Evolutionary conservation across 1,284 basidiomycete genomes (phyloP).

Genomic region (Ustilago tritici): DNA sequence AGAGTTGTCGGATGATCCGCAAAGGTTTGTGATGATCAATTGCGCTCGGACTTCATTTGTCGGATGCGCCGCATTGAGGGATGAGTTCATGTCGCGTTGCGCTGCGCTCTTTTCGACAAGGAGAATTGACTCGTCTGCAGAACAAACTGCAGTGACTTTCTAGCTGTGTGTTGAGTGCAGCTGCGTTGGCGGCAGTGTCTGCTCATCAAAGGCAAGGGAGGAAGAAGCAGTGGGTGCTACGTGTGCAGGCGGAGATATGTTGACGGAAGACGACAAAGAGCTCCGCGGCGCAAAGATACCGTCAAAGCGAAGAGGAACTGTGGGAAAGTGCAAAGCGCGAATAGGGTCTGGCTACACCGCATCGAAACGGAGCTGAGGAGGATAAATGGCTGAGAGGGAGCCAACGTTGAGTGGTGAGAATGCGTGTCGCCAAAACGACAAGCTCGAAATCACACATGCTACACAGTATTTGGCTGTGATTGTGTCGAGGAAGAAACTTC

Average conservation of each 20-base stretch:
- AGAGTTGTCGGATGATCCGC: conserved; percentile 18
- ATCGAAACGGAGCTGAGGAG: background rate
- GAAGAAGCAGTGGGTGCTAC: background rate
- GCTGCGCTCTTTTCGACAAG: background rate
- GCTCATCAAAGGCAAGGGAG: background rate
- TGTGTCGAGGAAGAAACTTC: background rate
- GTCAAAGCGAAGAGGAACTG: conserved; percentile 2
- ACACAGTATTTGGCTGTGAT: background rate
- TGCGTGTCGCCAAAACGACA: conserved; percentile 28
- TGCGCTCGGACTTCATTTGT: conserved; percentile 34
- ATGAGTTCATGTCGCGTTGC: conserved; percentile 4
- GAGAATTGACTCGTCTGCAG: background rate
- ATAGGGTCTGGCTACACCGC: conserved; percentile 3
- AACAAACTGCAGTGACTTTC: background rate
- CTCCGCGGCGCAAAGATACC: background rate
- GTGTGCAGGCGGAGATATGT: too few relatives aligned
- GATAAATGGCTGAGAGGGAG: background rate
- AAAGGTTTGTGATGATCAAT: background rate
- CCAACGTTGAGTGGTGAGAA: background rate
- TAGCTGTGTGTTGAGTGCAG: too few relatives aligned
- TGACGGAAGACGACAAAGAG: background rate
- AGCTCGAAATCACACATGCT: background rate
- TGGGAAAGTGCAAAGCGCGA: background rate
- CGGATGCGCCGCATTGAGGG: conserved; percentile 9
- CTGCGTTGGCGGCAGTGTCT: too few relatives aligned